Conservation (phyloP, 257 asterid species). For the Cynanchum wilfordii region DNA sequence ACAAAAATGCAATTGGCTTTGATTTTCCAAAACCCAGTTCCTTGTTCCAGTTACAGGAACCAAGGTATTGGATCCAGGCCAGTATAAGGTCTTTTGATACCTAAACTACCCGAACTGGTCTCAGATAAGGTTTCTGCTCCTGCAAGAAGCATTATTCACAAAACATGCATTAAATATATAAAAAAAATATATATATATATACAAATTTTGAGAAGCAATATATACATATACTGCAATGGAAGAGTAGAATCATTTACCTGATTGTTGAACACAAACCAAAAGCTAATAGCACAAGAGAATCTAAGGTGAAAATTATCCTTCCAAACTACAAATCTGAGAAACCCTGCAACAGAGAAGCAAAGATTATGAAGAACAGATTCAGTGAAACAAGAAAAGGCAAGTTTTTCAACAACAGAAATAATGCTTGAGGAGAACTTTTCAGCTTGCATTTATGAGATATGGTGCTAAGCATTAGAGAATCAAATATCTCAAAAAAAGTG, state of each 20-base stretch:
- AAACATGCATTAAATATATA: constrained; percentile 6
- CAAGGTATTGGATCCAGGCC: constrained; percentile 28
- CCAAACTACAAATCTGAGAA: not conserved
- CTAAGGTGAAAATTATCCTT: not conserved
- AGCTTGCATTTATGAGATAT: constrained; percentile 5
- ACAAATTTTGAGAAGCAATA: not conserved
- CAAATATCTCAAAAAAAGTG: not conserved
- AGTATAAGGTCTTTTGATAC: constrained; percentile 17
- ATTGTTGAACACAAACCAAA: not conserved
- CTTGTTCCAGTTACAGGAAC: constrained; percentile 26
- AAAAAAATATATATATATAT: no score
- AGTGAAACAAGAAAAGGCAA: not conserved
- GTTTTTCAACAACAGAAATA: not conserved
- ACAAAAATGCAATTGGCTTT: constrained; percentile 28
- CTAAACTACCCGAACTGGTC: not conserved
- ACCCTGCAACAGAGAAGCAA: constrained; percentile 9
- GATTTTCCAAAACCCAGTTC: constrained; percentile 28
- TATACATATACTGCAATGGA: not conserved
- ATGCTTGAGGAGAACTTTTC: not conserved
- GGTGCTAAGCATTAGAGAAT: not conserved
- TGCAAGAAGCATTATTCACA: not conserved
- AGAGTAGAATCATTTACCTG: constrained; percentile 7
- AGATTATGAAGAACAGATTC: not conserved
- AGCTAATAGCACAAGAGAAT: not conserved
- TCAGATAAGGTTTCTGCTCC: not conserved